Conservation (phyloP, 306 rosid species). For the Herpetospermum pedunculosum region DNA sequence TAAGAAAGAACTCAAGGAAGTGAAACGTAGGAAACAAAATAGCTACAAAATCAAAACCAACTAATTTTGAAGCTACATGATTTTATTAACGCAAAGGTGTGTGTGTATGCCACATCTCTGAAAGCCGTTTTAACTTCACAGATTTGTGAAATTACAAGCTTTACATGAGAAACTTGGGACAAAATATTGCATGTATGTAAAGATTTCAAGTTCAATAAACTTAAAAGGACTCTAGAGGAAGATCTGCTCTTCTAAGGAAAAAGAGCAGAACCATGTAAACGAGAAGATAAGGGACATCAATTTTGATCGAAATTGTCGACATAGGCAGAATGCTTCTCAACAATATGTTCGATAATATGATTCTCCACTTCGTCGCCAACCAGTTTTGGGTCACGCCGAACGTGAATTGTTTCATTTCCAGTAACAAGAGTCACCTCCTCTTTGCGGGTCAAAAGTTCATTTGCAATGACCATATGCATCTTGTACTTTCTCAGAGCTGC, state of each 20-base stretch:
- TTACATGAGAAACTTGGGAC: not conserved
- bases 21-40: not conserved
- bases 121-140: not conserved
- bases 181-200: not conserved
- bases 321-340: conserved; percentile 46
- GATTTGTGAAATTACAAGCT: not conserved
- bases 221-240: not conserved
- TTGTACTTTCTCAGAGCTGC: conserved; percentile 69
- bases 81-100: not conserved
- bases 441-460: conserved; percentile 73
- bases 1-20: not conserved
- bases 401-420: conserved; percentile 32
- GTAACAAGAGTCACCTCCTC: conserved; percentile 79
- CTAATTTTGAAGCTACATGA: not conserved
- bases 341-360: conserved; percentile 54
- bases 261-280: too few species aligned
- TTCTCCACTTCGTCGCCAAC: conserved; percentile 53
- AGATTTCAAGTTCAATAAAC: not conserved
- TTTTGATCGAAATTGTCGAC: conserved; percentile 20
- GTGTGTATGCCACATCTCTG: not conserved
- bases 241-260: not conserved
- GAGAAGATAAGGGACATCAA: not conserved
- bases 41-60: not conserved
- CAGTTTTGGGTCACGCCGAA: conserved; percentile 33
- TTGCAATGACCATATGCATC: conserved; percentile 86